These are phyloP conservation scores for Aureobasidium namibiae DNA, from an alignment of 2,329 filamentous ascomycete species.

Conservation along the genomic window DNA sequence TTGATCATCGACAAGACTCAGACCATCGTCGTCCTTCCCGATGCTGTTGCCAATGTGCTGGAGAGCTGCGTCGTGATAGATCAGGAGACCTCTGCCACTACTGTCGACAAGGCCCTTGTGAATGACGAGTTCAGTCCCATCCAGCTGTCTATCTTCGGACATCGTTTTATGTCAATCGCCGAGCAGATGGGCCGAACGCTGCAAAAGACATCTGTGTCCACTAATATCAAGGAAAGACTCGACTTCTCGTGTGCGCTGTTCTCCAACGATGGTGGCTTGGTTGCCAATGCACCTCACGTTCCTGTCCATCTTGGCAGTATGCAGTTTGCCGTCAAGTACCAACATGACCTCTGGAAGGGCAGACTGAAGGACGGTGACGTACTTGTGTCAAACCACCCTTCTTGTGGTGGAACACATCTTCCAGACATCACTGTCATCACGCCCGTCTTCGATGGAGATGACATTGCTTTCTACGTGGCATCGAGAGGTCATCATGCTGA, in stretches of 20 bases:
- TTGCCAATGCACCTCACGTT: conserved; percentile 36
- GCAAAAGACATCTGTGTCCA: conserved; percentile 48
- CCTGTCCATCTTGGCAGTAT: conserved; percentile 33
- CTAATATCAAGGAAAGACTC: conserved; percentile 38
- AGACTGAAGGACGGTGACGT: conserved; percentile 23
- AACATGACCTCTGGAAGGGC: conserved; percentile 19
- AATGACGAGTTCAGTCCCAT: conserved; percentile 40
- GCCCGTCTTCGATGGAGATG: conserved; percentile 22
- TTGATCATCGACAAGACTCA: conserved; percentile 36
- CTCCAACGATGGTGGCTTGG: conserved; percentile 33
- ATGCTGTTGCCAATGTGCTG: conserved; percentile 29
- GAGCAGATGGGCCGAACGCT: conserved; percentile 52
- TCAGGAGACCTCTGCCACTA: conserved; percentile 14
- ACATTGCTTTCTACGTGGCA: conserved; percentile 23
- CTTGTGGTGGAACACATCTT: conserved; percentile 24
- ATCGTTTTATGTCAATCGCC: conserved; percentile 52
- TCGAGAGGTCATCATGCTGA: conserved; percentile 24
- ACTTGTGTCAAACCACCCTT: conserved; percentile 24
- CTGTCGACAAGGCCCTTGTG: conserved; percentile 15
- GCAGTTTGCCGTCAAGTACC: conserved; percentile 22
- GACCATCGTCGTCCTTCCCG: conserved; percentile 36
- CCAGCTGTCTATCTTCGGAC: conserved; percentile 46
- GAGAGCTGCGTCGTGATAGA: conserved; percentile 34
- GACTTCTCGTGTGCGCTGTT: conserved; percentile 40
- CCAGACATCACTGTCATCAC: conserved; percentile 24